phyloP scores from a whole-genome alignment of 257 asterid species.

The Cruciata laevipes region DNA sequence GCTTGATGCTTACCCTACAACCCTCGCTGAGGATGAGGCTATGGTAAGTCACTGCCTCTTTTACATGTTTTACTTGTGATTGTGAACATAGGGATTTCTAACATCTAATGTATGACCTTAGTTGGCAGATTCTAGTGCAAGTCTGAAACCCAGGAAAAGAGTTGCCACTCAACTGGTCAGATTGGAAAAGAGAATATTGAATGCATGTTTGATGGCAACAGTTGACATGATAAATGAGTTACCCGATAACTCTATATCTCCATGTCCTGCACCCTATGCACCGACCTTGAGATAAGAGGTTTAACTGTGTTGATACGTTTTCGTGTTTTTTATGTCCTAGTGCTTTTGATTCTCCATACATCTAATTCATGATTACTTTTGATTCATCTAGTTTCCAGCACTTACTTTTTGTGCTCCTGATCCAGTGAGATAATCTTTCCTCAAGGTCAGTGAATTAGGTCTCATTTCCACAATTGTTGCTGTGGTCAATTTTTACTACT shows the following conservation, averaged over 20 bases:
- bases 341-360: background rate
- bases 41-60: constrained; percentile 40
- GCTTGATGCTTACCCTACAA: constrained; percentile 76
- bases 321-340: constrained; percentile 8
- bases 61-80: background rate
- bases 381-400: constrained; percentile 7
- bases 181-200: constrained; percentile 74
- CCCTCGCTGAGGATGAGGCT: constrained; percentile 71
- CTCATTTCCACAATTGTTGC: background rate
- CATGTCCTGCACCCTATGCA: constrained; percentile 92
- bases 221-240: constrained; percentile 67
- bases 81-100: background rate
- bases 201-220: constrained; percentile 68
- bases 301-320: constrained; percentile 15
- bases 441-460: constrained; percentile 11
- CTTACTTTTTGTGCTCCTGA: background rate
- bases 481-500: background rate
- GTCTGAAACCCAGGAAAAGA: constrained; percentile 66
- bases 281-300: constrained; percentile 65
- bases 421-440: background rate
- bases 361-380: background rate
- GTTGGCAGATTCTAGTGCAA: constrained; percentile 60
- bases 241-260: constrained; percentile 77
- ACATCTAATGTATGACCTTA: constrained; percentile 19
- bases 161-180: constrained; percentile 90